A percentile compares a stretch with the other conserved stretches of the same genome.
phyloP scores from a whole-genome alignment of 169 alveolate species.

The Plasmodium vivax region DNA sequence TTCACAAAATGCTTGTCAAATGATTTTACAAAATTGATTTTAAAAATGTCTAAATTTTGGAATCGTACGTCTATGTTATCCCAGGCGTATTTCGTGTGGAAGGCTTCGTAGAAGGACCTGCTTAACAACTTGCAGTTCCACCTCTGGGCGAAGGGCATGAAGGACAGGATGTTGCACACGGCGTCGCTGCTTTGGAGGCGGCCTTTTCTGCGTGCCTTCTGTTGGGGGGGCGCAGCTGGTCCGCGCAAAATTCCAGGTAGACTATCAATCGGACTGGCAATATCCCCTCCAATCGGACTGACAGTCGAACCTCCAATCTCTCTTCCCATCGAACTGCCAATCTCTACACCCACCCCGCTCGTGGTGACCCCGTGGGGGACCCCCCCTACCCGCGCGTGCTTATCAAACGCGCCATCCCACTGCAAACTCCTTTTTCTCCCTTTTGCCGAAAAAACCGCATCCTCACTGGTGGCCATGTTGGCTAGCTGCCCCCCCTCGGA shows the following conservation, averaged over 20 bases:
- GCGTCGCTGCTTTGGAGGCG: slow-evolving; percentile 34
- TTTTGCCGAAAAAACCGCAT: neutral
- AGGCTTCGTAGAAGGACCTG: slow-evolving; percentile 53
- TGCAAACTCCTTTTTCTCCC: neutral
- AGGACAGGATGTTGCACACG: slow-evolving; percentile 40
- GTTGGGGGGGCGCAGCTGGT: neutral
- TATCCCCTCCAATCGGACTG: neutral
- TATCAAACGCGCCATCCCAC: neutral
- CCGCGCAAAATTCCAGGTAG: neutral
- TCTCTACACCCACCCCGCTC: neutral
- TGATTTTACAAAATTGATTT: neutral
- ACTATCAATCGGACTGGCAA: too few relatives aligned
- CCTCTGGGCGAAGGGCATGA: slow-evolving; percentile 43
- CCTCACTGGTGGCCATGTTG: neutral
- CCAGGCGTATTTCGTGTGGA: slow-evolving; percentile 69
- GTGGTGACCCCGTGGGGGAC: neutral
- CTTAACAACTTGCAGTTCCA: slow-evolving; percentile 43
- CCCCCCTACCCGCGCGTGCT: neutral
- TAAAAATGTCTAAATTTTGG: slow-evolving; percentile 37
- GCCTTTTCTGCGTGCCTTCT: neutral
- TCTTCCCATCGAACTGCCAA: neutral
- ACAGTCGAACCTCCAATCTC: too few relatives aligned
- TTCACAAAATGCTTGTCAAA: slow-evolving; percentile 30
- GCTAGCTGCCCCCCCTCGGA: neutral
- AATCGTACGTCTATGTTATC: slow-evolving; percentile 42